Evolutionary conservation across 202 grass and related monocot genomes (phyloP).

Genomic region (Carex arenaria): DNA sequence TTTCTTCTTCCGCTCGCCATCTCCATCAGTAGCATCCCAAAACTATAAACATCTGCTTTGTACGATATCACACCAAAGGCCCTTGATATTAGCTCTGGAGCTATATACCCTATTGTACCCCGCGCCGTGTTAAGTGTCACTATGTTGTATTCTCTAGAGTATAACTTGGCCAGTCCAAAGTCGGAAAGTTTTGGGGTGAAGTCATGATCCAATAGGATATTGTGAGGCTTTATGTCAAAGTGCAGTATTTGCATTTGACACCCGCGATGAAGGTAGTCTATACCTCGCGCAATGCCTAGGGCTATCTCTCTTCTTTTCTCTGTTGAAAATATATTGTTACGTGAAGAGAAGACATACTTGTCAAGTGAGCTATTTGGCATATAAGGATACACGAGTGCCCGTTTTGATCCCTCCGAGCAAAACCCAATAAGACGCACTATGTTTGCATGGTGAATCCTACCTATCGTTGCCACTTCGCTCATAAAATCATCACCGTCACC

Average conservation of each 20-base stretch:
- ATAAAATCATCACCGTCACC: constrained; percentile 40
- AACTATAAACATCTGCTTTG: constrained; percentile 40
- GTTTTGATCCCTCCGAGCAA: constrained; percentile 21
- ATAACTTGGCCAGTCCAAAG: constrained; percentile 36
- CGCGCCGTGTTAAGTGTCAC: constrained; percentile 35
- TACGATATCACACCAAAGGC: constrained; percentile 42
- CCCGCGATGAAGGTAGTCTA: constrained; percentile 30
- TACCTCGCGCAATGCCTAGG: constrained; percentile 37
- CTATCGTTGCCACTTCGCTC: constrained; percentile 33
- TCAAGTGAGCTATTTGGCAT: constrained; percentile 34
- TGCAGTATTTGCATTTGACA: constrained; percentile 39
- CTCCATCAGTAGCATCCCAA: constrained; percentile 30
- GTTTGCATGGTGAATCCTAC: constrained; percentile 38
- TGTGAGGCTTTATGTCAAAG: constrained; percentile 52
- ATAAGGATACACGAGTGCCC: constrained; percentile 37
- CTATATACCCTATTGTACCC: constrained; percentile 45
- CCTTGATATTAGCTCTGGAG: constrained; percentile 42
- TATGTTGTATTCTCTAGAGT: constrained; percentile 42
- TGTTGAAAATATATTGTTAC: constrained; percentile 1
- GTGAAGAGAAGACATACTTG: constrained; percentile 22
- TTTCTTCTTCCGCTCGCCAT: constrained; percentile 30
- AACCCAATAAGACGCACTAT: constrained; percentile 35
- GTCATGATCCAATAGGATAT: constrained; percentile 36
- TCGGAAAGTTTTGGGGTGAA: constrained; percentile 45
- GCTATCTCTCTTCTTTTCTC: constrained; percentile 32